Base-by-base conservation (phyloP, 2,329 filamentous ascomycete genomes). In the Chrysosporium queenslandicum region DNA sequence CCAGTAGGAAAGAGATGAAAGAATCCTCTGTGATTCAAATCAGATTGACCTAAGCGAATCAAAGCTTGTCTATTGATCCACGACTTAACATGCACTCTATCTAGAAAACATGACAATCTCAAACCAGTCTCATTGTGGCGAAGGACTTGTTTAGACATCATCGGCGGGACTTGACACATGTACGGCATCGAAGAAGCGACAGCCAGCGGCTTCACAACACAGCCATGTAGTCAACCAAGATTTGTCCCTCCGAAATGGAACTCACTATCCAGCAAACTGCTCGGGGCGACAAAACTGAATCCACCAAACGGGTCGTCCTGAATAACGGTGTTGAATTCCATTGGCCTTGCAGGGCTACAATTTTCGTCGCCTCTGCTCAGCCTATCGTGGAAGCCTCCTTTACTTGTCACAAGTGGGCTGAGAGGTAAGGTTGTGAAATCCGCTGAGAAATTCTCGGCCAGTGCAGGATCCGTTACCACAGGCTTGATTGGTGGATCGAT, bases 391-490 rank as follows among this genome's bases (percentile, higher is more conserved):
- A 67, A 64, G 0, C 57, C 58, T 41, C 21, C 51, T n/a, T 58
- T 59, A 1, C 59, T 59, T 12, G 71, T 70, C 50, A 82, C 65
- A 1, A 86, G 76, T 4, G 89, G 88, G 65, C 86, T 94, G 50
- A 97, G 75, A 2, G 87, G 80, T 57, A 95, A 70, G 52, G 86
- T 82, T 0, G 91, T 98, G 66, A 98, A 98, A 65, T 96, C 89
- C n/a, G 77, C 75, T 0, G 86, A 80, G 70, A 98, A 98, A 71
- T 98, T 98, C 78, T 98, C 94, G 0, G 92, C 92, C 42, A 96
- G 76, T 67, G 94, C 90, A 0, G 92, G 92, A 63, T 98, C 89
- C 0, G 92, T 97, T 64, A 98, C 91, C 62, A 97, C 77, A 14
- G 92, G 92, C 65, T 86, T 81, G 61, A 98, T 97, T 0, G 92